Conservation (phyloP, 495 filamentous ascomycete genomes). For the Acidomyces sp. region DNA sequence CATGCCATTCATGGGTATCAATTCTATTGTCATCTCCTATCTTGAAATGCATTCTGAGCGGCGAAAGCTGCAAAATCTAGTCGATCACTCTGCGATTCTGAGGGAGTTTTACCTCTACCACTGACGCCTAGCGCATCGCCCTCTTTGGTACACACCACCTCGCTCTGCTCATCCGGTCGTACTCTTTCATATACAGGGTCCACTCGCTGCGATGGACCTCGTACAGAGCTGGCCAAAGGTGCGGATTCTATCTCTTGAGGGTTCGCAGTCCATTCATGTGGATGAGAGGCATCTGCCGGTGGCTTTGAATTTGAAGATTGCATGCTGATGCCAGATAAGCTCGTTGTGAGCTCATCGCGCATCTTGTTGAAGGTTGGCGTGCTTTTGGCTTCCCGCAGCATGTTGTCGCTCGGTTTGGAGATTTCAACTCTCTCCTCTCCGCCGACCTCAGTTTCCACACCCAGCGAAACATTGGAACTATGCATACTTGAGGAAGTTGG, state of each 20-base stretch:
- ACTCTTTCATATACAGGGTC: no score
- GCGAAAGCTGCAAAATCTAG: slow-evolving; percentile 18
- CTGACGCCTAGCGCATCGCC: slow-evolving; percentile 16
- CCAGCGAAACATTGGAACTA: slow-evolving; percentile 11
- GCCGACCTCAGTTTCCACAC: slow-evolving; percentile 1
- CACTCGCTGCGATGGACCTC: no score
- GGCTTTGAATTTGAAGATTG: no score
- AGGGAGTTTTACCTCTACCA: neutral
- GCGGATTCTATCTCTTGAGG: no score
- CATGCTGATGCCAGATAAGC: slow-evolving; percentile 3
- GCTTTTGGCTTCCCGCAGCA: slow-evolving; percentile 11
- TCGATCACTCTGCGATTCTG: neutral
- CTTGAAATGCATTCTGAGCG: slow-evolving; percentile 13
- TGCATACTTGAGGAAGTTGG: slow-evolving; percentile 1
- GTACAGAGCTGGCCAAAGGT: no score
- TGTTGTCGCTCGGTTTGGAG: neutral
- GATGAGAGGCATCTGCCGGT: no score
- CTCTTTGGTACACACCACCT: no score
- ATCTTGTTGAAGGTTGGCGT: neutral
- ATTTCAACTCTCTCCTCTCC: neutral
- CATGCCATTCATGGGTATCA: no score
- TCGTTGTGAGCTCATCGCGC: neutral
- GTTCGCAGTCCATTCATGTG: neutral
- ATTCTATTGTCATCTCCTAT: neutral
- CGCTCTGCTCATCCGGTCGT: no score